Conservation (phyloP, 345 rosid genomes). For the Garcia nutans region DNA sequence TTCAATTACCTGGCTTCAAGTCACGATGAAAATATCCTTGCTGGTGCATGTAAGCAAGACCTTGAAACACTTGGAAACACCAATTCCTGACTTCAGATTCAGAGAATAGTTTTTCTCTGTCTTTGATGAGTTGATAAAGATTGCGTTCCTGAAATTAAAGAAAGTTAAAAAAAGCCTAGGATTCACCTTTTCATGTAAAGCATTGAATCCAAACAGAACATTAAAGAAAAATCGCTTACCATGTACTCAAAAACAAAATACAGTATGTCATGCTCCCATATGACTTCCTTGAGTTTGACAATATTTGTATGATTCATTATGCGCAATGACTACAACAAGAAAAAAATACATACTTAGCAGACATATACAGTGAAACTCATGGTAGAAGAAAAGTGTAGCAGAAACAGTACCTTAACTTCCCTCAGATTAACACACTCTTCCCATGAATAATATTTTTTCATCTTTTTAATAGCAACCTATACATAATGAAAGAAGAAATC, state of each 20-base stretch:
- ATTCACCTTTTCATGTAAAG: not conserved
- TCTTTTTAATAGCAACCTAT: constrained; percentile 94
- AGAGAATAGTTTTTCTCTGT: constrained; percentile 62
- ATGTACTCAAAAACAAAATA: constrained; percentile 92
- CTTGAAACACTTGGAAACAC: constrained; percentile 98
- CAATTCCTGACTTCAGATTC: constrained; percentile 83
- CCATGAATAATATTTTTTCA: constrained; percentile 96
- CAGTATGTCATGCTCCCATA: constrained; percentile 78
- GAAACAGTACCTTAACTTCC: constrained; percentile 78
- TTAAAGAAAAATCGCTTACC: constrained; percentile 39
- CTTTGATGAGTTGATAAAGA: constrained; percentile 91
- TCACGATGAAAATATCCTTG: constrained; percentile 97
- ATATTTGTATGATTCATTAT: constrained; percentile 92
- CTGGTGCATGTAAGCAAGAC: constrained; percentile 91
- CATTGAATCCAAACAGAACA: not conserved
- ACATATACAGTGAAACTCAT: not conserved
- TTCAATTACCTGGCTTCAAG: constrained; percentile 81
- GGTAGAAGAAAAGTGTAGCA: not conserved
- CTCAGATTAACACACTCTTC: constrained; percentile 90
- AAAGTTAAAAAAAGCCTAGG: not conserved
- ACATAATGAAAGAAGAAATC: not conserved
- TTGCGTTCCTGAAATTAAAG: constrained; percentile 62
- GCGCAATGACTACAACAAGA: constrained; percentile 53
- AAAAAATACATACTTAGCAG: not conserved
- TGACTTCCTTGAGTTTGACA: constrained; percentile 95